phyloP scores from a whole-genome alignment of 2,329 filamentous ascomycete genomes.

The Stemphylium vesicarium region DNA sequence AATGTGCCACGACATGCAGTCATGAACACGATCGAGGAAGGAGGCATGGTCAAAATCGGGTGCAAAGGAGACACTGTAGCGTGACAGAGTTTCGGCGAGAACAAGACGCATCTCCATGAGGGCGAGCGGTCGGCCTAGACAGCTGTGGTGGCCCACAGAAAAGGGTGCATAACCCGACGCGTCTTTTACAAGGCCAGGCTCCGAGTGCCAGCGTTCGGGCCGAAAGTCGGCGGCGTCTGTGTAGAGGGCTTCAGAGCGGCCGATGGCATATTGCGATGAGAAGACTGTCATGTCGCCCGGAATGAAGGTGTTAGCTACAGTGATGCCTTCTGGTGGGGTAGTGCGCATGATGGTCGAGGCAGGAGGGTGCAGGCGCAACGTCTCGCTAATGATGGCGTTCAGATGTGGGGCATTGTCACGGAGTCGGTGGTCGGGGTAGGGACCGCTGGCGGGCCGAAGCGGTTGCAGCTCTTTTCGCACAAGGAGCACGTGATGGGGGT shows the following conservation, averaged over 20 bases:
- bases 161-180: conserved; percentile 17
- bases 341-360: conserved; percentile 40
- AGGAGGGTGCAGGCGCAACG: conserved; percentile 45
- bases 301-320: conserved; percentile 18
- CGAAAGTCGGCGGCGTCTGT: conserved; percentile 15
- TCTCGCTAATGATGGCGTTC: conserved; percentile 18
- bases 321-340: conserved; percentile 43
- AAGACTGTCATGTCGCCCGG: conserved; percentile 13
- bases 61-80: neutral
- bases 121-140: conserved; percentile 1
- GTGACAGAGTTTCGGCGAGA: conserved; percentile 1
- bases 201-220: conserved; percentile 25
- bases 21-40: neutral
- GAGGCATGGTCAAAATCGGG: neutral
- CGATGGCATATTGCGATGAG: conserved; percentile 10
- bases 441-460: neutral
- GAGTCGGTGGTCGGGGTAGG: neutral
- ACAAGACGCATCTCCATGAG: conserved; percentile 4
- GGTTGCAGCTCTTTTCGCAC: neutral
- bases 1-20: conserved; percentile 1
- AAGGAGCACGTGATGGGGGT: conserved; percentile 21
- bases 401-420: neutral
- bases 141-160: conserved; percentile 7
- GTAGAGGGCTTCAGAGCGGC: conserved; percentile 12
- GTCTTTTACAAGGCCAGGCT: conserved; percentile 8